Base-by-base conservation (phyloP, 2,329 filamentous ascomycete genomes). In the Hypoxylon sp. region DNA sequence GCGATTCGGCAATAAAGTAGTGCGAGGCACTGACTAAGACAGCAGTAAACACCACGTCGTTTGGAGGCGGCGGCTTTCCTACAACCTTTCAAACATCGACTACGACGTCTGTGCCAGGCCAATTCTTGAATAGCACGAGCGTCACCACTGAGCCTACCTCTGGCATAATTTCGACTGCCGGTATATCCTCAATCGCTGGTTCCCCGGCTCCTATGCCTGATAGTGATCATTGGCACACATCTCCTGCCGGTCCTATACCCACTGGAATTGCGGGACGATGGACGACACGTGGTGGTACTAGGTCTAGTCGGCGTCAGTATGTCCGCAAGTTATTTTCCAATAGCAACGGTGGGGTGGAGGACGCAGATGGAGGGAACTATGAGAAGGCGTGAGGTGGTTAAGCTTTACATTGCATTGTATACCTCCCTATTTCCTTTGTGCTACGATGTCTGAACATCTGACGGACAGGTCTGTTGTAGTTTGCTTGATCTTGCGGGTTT, bases 31-130 rank as follows among this genome's bases (percentile, higher is more conserved):
- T 75, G 51, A 74, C 52, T 33, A 11, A 10, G 14, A 22, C 53
- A 9, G 24, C 37, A 74, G 74, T 42, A 51, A 74, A 74, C 42
- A 31, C 62, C 24, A 72, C 70, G 51, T 52, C 61, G 22, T 52
- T 63, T 39, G 31, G 64, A n/a, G 37, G 55, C 17, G 57, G 47
- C 8, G 42, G 57, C 35, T 22, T 51, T 37, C 73, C 72, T 19
- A 76, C 70, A 17, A 77, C 75, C 13, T 74, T 77, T 64, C 58
- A 66, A 51, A 77, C 75, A 0, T 77, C 74, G 37, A 74, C 61
- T 14, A 74, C 67, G 31, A 39, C 68, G 42, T 52, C 69, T 13
- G 31, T 61, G 59, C 54, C 70, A n/a, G 46, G 59, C 19, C 70
- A 65, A 48, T 5, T 13, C 10, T 48, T 52, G 13, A 62, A 73